Percentiles rank a stretch among this genome's conserved stretches.
These are phyloP conservation scores for Rhizoctonia solani DNA, from an alignment of 1,284 basidiomycete species.

Conservation along the genomic window DNA sequence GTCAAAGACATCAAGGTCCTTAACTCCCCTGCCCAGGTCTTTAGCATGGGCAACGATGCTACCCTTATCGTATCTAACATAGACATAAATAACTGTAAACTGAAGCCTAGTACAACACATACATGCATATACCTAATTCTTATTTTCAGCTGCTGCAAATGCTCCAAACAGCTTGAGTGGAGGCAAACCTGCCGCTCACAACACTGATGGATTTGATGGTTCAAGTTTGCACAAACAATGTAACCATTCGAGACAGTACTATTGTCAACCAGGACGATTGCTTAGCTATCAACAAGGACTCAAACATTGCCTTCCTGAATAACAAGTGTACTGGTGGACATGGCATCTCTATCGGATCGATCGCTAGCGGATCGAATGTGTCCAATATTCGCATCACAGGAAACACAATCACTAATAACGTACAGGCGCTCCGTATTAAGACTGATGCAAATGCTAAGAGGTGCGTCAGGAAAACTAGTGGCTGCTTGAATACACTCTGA, in stretches of 20 bases:
- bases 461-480: too few relatives aligned
- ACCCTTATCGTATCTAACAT: constrained; percentile 23
- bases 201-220: constrained; percentile 34
- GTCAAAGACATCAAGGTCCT: constrained; percentile 30
- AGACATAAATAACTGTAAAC: constrained; percentile 34
- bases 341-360: too few relatives aligned
- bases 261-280: constrained; percentile 42
- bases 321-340: too few relatives aligned
- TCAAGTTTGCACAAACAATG: constrained; percentile 29
- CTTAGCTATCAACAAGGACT: constrained; percentile 38
- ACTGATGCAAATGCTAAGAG: too few relatives aligned
- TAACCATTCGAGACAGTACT: constrained; percentile 20
- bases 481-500: too few relatives aligned
- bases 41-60: constrained; percentile 22
- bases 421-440: too few relatives aligned
- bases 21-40: constrained; percentile 31
- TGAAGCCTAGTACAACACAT: neutral
- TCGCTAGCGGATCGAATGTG: too few relatives aligned
- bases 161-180: constrained; percentile 17
- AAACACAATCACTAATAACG: too few relatives aligned
- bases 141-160: constrained; percentile 14
- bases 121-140: neutral
- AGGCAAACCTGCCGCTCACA: constrained; percentile 25
- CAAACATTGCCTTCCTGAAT: too few relatives aligned
- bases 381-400: too few relatives aligned